Percentiles rank a stretch among this genome's conserved stretches.
phyloP scores from a whole-genome alignment of 2,329 filamentous ascomycete species.

The Pseudocercospora macadamiae region DNA sequence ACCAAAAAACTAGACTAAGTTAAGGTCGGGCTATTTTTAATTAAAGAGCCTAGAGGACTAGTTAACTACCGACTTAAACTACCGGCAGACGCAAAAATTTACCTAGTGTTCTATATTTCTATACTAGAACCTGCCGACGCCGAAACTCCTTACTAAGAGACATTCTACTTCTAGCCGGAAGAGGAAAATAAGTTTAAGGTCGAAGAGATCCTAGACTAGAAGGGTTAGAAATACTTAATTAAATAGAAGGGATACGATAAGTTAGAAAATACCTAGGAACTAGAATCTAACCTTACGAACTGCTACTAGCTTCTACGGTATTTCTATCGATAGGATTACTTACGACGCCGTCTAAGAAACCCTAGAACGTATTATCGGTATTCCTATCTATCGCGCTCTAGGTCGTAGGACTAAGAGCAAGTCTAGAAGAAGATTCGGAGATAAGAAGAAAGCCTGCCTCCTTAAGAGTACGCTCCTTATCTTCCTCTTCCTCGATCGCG shows the following conservation, averaged over 20 bases:
- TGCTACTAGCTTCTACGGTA: background rate
- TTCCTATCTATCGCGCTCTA: background rate
- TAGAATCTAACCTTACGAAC: constrained; percentile 1
- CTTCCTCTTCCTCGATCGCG: too few relatives aligned
- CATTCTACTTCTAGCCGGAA: background rate
- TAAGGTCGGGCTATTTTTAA: background rate
- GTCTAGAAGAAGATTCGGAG: too few relatives aligned
- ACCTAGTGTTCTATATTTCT: constrained; percentile 9
- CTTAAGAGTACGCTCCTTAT: too few relatives aligned
- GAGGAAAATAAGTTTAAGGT: too few relatives aligned
- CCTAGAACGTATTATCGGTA: background rate
- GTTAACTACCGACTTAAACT: constrained; percentile 8
- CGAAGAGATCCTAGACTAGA: constrained; percentile 6
- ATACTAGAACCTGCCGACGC: constrained; percentile 6
- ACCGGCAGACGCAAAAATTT: background rate
- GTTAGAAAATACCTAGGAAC: constrained; percentile 9
- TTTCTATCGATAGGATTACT: too few relatives aligned
- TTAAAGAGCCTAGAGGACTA: constrained; percentile 5
- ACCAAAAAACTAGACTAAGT: background rate
- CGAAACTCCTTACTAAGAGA: constrained; percentile 7
- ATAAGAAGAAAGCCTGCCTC: too few relatives aligned
- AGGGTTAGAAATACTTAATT: constrained; percentile 5
- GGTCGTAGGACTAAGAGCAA: too few relatives aligned
- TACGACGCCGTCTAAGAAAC: background rate
- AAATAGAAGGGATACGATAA: constrained; percentile 5